phyloP scores from a whole-genome alignment of 192 early-diverging fungal species.

The Mortierella claussenii region DNA sequence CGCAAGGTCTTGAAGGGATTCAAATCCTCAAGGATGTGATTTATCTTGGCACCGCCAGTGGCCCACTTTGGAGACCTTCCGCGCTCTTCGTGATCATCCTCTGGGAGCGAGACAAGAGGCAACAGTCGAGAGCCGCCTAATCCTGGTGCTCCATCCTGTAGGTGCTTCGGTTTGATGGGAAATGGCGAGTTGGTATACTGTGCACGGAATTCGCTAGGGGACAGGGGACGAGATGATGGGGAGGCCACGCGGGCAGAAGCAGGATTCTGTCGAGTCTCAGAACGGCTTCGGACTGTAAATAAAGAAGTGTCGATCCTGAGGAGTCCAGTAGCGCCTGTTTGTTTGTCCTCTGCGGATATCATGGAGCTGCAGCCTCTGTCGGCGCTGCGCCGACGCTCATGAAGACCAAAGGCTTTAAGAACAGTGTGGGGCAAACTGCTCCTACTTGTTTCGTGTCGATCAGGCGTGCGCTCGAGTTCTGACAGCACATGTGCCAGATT shows the following conservation, averaged over 20 bases:
- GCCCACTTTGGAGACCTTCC: constrained; percentile 14
- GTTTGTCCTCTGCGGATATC: neutral
- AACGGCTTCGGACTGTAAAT: constrained; percentile 10
- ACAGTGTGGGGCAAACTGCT: constrained; percentile 6
- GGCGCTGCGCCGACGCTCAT: neutral
- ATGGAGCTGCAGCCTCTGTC: constrained; percentile 10
- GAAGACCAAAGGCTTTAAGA: neutral
- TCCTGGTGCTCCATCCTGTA: constrained; percentile 7
- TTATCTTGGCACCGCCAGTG: constrained; percentile 11
- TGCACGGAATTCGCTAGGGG: constrained; percentile 25
- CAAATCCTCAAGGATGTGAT: constrained; percentile 32
- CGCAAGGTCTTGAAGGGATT: constrained; percentile 26
- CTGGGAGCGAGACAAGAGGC: neutral
- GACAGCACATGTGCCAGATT: neutral
- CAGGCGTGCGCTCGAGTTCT: neutral
- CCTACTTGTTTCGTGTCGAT: neutral
- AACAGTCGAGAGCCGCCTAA: constrained; percentile 6
- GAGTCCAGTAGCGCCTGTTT: neutral
- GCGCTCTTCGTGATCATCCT: neutral
- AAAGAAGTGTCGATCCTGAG: constrained; percentile 18
- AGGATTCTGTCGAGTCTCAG: constrained; percentile 2
- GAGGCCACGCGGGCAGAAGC: neutral
- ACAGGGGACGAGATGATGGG: constrained; percentile 1
- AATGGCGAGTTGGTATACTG: constrained; percentile 27
- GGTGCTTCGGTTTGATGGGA: constrained; percentile 21